These are phyloP conservation scores for Trichoderma hamatum DNA, from an alignment of 2,329 filamentous ascomycete genomes.

Conservation along the genomic window DNA sequence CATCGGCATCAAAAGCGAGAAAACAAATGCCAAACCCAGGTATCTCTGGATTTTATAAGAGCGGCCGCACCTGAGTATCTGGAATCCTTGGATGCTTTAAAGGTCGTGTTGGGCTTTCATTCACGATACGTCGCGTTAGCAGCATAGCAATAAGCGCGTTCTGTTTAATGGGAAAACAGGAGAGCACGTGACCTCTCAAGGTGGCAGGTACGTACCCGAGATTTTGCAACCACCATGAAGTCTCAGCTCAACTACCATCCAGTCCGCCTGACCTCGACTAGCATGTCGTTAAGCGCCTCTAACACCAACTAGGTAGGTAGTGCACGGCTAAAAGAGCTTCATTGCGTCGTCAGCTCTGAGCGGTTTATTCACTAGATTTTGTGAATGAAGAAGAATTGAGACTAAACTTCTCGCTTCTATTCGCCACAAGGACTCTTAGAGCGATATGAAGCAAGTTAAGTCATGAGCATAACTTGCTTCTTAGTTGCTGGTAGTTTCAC, in stretches of 20 bases:
- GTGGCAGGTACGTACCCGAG: constrained; percentile 3
- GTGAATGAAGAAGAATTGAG: background rate
- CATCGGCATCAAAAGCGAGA: constrained; percentile 30
- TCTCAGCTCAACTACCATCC: background rate
- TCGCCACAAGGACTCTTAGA: too few relatives aligned
- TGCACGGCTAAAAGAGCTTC: background rate
- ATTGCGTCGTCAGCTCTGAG: constrained; percentile 9
- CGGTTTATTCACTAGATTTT: background rate
- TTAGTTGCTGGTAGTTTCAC: background rate
- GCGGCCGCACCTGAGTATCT: background rate
- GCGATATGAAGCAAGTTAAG: background rate
- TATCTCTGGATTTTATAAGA: background rate
- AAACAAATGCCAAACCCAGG: background rate
- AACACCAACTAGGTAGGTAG: background rate
- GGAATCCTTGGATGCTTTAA: background rate
- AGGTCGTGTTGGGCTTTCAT: constrained; percentile 5
- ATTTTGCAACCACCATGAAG: background rate
- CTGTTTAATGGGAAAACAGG: constrained; percentile 32
- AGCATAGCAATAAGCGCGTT: constrained; percentile 23
- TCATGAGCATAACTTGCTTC: background rate
- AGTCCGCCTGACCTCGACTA: constrained; percentile 13
- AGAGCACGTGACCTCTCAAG: constrained; percentile 35
- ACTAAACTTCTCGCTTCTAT: too few relatives aligned
- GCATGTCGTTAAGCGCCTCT: background rate
- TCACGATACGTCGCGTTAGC: constrained; percentile 18